A percentile compares a stretch with the other conserved stretches of the same genome.
These are phyloP conservation scores for Secale cereale DNA, from an alignment of 176 grass and related monocot genomes.

Conservation along the genomic window DNA sequence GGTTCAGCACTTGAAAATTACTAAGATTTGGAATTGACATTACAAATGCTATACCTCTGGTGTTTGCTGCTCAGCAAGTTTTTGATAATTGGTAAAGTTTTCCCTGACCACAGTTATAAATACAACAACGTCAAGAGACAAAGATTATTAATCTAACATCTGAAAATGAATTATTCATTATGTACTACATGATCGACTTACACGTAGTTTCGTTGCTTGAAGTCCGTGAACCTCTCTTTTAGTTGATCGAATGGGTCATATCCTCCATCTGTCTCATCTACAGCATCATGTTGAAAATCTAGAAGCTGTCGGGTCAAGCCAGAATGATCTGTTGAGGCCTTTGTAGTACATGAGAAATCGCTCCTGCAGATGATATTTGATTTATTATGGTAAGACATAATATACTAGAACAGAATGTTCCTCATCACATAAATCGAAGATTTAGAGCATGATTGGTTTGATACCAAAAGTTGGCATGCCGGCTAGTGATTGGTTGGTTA, in stretches of 20 bases:
- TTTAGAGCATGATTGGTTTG: no score
- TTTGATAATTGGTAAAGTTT: conserved; percentile 52
- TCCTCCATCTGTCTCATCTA: conserved; percentile 19
- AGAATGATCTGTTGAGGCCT: conserved; percentile 48
- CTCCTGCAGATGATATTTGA: conserved; percentile 45
- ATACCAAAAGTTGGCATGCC: no score
- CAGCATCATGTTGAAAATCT: conserved; percentile 45
- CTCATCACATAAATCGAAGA: neutral
- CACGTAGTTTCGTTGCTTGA: conserved; percentile 66
- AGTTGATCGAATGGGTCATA: conserved; percentile 61
- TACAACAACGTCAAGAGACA: conserved; percentile 15
- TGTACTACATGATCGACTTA: conserved; percentile 46
- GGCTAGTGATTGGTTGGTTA: no score
- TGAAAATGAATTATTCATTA: conserved; percentile 17
- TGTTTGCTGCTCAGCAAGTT: conserved; percentile 66
- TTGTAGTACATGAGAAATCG: conserved; percentile 32
- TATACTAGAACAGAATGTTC: neutral
- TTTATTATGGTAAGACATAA: neutral
- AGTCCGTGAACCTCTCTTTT: conserved; percentile 74
- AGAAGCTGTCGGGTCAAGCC: conserved; percentile 41
- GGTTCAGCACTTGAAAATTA: neutral
- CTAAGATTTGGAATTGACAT: neutral
- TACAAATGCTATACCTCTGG: conserved; percentile 59
- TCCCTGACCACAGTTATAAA: conserved; percentile 46
- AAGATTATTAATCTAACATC: neutral